Conservation (phyloP, 495 filamentous ascomycete species). For the Symbiotaphrina buchneri region DNA sequence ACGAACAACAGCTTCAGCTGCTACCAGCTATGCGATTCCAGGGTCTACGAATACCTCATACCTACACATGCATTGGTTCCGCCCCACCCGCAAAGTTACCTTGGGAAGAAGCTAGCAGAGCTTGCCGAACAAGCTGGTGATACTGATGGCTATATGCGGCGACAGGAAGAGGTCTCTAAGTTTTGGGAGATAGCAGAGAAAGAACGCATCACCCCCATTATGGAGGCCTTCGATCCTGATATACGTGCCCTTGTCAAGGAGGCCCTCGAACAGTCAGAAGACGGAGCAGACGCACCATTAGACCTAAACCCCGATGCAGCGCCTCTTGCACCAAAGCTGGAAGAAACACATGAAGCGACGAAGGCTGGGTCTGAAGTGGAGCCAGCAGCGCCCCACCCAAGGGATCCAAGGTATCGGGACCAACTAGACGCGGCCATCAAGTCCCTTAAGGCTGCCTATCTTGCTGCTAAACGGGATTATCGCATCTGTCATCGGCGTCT, state of each 20-base stretch:
- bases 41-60: constrained; percentile 91
- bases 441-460: constrained; percentile 53
- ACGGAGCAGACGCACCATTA: background rate
- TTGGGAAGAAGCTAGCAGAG: constrained; percentile 58
- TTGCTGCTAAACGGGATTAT: constrained; percentile 56
- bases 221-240: constrained; percentile 26
- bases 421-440: constrained; percentile 39
- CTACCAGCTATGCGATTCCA: constrained; percentile 80
- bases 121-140: constrained; percentile 47
- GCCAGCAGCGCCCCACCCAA: constrained; percentile 15
- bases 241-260: constrained; percentile 17
- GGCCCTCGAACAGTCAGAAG: constrained; percentile 11
- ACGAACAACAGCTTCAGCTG: constrained; percentile 73
- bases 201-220: constrained; percentile 48
- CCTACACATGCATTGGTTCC: constrained; percentile 79
- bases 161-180: constrained; percentile 52
- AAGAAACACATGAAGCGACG: too few relatives aligned
- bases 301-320: too few relatives aligned
- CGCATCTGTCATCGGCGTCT: constrained; percentile 52
- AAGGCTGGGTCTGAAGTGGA: too few relatives aligned
- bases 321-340: too few relatives aligned
- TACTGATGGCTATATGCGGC: constrained; percentile 34
- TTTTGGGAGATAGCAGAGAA: constrained; percentile 71
- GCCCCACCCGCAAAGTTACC: constrained; percentile 65
- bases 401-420: background rate